A percentile compares a stretch with the other conserved stretches of the same genome.
phyloP scores from a whole-genome alignment of 2,329 filamentous ascomycete genomes.

The Paraphaeosphaeria minitans region DNA sequence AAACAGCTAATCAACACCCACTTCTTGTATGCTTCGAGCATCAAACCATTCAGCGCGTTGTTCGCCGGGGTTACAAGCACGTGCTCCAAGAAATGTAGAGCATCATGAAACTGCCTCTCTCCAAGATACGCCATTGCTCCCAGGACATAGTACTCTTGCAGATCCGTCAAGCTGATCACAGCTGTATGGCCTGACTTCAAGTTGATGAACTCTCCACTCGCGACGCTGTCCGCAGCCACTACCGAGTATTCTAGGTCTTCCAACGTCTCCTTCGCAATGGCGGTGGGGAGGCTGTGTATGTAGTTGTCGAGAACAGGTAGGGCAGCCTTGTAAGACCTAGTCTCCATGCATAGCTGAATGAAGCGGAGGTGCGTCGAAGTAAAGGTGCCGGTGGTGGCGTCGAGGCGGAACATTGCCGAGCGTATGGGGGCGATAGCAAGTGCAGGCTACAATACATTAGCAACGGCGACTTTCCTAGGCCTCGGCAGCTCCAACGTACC shows the following conservation, averaged over 20 bases:
- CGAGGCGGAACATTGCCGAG: slow-evolving; percentile 66
- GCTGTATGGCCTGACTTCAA: slow-evolving; percentile 62
- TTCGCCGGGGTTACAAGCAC: slow-evolving; percentile 67
- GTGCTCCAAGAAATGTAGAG: slow-evolving; percentile 54
- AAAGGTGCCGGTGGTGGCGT: slow-evolving; percentile 69
- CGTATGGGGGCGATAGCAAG: slow-evolving; percentile 48
- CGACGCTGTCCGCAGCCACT: slow-evolving; percentile 48
- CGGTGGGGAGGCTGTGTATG: slow-evolving; percentile 67
- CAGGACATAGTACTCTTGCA: slow-evolving; percentile 62
- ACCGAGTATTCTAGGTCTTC: slow-evolving; percentile 47
- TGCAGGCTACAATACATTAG: slow-evolving; percentile 34
- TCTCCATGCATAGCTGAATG: slow-evolving; percentile 61
- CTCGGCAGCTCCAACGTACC: slow-evolving; percentile 31
- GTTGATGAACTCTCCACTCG: slow-evolving; percentile 65
- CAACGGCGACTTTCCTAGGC: not conserved
- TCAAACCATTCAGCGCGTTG: slow-evolving; percentile 72
- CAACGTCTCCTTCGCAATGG: slow-evolving; percentile 32
- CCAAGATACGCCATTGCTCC: slow-evolving; percentile 56
- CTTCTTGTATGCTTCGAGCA: slow-evolving; percentile 90
- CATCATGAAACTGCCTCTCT: slow-evolving; percentile 49
- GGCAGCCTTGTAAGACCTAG: slow-evolving; percentile 59
- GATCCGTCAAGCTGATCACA: slow-evolving; percentile 56
- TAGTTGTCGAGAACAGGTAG: slow-evolving; percentile 67
- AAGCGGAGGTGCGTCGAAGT: slow-evolving; percentile 67
- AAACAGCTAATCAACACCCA: slow-evolving; percentile 82